These are phyloP conservation scores for Bipolaris sorokiniana DNA, from an alignment of 2,329 filamentous ascomycete species.

Conservation along the genomic window DNA sequence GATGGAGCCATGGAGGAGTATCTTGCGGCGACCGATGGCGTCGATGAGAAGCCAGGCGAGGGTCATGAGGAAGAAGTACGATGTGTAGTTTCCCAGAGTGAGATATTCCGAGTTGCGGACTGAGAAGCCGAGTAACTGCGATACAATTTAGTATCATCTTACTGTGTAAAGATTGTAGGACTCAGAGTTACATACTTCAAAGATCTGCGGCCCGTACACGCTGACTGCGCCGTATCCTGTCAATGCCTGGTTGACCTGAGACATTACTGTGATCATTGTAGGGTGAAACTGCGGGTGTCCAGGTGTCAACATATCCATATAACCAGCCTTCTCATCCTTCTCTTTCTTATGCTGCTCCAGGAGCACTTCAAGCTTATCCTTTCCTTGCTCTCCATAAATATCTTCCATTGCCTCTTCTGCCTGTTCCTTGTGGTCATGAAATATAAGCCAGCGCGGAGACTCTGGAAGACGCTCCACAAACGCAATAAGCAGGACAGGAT, in stretches of 20 bases:
- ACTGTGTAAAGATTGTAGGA: neutral
- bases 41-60: conserved; percentile 66
- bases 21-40: conserved; percentile 59
- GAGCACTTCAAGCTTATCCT: conserved; percentile 59
- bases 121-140: conserved; percentile 62
- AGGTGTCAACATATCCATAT: conserved; percentile 64
- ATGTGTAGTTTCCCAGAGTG: conserved; percentile 66
- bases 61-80: conserved; percentile 67
- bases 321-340: conserved; percentile 55
- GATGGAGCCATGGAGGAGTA: conserved; percentile 61
- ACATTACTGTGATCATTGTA: conserved; percentile 66
- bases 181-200: conserved; percentile 49
- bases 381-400: conserved; percentile 60
- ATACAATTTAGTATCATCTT: conserved; percentile 57
- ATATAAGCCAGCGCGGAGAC: conserved; percentile 64
- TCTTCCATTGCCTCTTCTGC: conserved; percentile 57
- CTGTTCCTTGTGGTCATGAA: conserved; percentile 57
- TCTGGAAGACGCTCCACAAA: conserved; percentile 63
- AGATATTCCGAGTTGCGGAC: conserved; percentile 60
- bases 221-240: conserved; percentile 66
- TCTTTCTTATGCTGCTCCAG: conserved; percentile 59
- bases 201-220: conserved; percentile 69
- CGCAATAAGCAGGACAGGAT: conserved; percentile 60
- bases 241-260: conserved; percentile 66
- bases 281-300: conserved; percentile 64